A percentile compares a stretch with the other conserved stretches of the same genome.
Conservation (phyloP, 2,329 filamentous ascomycete species). For the Aspergillus sp. region DNA sequence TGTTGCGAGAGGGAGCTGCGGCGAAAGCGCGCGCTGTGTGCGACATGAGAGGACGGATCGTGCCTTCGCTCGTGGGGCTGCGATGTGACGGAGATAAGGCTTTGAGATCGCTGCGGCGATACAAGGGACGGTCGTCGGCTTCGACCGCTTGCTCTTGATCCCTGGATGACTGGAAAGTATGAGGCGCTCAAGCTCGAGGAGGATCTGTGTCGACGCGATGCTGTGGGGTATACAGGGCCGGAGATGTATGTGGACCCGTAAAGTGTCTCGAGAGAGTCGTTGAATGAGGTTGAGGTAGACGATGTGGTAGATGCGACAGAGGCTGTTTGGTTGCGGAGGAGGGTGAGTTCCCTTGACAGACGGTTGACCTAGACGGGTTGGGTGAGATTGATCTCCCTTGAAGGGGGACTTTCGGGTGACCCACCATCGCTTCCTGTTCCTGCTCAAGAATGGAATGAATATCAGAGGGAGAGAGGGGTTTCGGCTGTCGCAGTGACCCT, state of each 20-base stretch:
- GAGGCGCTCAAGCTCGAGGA: constrained; percentile 58
- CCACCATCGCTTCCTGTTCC: constrained; percentile 90
- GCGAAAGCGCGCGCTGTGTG: constrained; percentile 32
- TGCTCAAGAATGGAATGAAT: constrained; percentile 89
- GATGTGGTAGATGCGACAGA: constrained; percentile 66
- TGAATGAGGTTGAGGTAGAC: constrained; percentile 57
- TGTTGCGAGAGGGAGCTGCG: constrained; percentile 38
- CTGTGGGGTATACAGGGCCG: constrained; percentile 57
- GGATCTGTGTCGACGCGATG: constrained; percentile 60
- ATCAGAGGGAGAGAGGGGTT: constrained; percentile 85
- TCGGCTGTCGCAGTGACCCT: constrained; percentile 81
- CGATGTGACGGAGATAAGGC: constrained; percentile 34
- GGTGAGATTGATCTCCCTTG: background rate
- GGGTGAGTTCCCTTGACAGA: constrained; percentile 82
- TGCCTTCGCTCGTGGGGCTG: constrained; percentile 31
- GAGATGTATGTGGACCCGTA: constrained; percentile 48
- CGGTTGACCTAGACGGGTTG: constrained; percentile 75
- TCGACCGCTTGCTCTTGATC: constrained; percentile 38
- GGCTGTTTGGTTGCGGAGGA: constrained; percentile 73
- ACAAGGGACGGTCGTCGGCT: constrained; percentile 51
- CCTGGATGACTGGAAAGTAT: constrained; percentile 43
- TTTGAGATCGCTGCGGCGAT: constrained; percentile 41
- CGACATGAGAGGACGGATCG: constrained; percentile 33
- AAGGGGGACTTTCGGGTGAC: constrained; percentile 35
- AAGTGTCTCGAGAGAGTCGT: constrained; percentile 52